These are phyloP conservation scores for Rhynchosporium secalis DNA, from an alignment of 2,329 filamentous ascomycete genomes.

Conservation along the genomic window DNA sequence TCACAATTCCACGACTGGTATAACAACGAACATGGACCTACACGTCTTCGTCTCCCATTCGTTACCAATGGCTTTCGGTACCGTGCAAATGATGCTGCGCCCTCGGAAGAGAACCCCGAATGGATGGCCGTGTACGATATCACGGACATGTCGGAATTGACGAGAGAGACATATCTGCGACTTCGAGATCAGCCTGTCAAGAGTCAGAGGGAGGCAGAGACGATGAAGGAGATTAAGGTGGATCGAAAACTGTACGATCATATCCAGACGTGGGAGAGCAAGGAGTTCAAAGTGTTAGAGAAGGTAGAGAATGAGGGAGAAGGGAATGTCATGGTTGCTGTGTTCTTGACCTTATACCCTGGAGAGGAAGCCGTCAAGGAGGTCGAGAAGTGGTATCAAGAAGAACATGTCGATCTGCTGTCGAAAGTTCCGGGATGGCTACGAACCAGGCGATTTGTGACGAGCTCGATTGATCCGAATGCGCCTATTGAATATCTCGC, in stretches of 20 bases:
- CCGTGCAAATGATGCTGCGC: conserved; percentile 57
- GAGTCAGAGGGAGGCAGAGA: conserved; percentile 58
- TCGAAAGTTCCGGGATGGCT: conserved; percentile 77
- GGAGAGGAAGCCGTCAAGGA: conserved; percentile 56
- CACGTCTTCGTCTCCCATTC: conserved; percentile 72
- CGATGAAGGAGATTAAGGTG: conserved; percentile 67
- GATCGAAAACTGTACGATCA: conserved; percentile 71
- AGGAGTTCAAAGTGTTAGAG: conserved; percentile 61
- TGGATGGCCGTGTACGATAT: conserved; percentile 85
- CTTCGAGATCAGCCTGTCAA: conserved; percentile 59
- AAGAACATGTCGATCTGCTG: conserved; percentile 73
- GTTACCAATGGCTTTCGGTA: conserved; percentile 80
- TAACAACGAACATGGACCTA: conserved; percentile 88
- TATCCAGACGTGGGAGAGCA: conserved; percentile 54
- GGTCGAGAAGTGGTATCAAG: conserved; percentile 67
- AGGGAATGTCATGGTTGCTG: conserved; percentile 61
- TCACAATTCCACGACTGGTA: conserved; percentile 89
- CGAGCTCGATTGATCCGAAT: conserved; percentile 61
- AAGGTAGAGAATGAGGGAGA: conserved; percentile 58
- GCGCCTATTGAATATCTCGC: conserved; percentile 59
- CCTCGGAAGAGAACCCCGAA: conserved; percentile 52
- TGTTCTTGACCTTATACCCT: conserved; percentile 57
- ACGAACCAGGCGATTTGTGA: conserved; percentile 69
- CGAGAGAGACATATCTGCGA: conserved; percentile 66
- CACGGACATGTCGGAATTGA: conserved; percentile 69